Percentiles rank a stretch among this genome's conserved stretches.
Evolutionary conservation across 257 asterid species (phyloP).

Genomic region (Verbascum thapsus): DNA sequence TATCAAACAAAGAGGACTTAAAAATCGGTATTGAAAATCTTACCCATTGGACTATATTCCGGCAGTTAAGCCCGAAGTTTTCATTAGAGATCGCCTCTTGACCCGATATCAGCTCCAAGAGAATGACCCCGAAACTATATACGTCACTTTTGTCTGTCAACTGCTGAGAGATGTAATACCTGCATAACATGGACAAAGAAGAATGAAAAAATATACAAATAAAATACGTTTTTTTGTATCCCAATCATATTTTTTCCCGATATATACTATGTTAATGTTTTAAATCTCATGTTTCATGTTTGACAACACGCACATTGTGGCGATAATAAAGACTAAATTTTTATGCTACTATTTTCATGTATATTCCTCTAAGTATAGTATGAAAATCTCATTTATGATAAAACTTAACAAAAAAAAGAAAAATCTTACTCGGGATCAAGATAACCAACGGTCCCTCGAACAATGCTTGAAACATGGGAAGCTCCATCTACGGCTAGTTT

Average conservation of each 20-base stretch:
- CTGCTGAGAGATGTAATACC: slow-evolving; percentile 98
- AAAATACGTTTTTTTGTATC: background rate
- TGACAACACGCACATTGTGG: no score
- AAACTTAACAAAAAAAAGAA: slow-evolving; percentile 13
- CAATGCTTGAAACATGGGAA: slow-evolving; percentile 97
- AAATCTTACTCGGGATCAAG: slow-evolving; percentile 92
- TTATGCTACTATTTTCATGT: no score
- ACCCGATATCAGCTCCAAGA: slow-evolving; percentile 92
- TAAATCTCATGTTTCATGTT: no score
- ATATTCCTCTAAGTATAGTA: background rate
- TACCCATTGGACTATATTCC: slow-evolving; percentile 98
- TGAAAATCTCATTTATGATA: background rate
- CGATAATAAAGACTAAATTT: no score
- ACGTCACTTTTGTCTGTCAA: slow-evolving; percentile 95
- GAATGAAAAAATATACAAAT: background rate
- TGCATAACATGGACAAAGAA: slow-evolving; percentile 33
- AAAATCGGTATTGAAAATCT: slow-evolving; percentile 15
- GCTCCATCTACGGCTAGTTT: slow-evolving; percentile 95
- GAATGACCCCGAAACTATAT: slow-evolving; percentile 95
- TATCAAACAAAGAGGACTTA: background rate
- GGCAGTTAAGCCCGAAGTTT: slow-evolving; percentile 81
- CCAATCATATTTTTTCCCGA: background rate
- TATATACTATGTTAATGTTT: background rate
- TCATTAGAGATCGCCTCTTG: slow-evolving; percentile 96
- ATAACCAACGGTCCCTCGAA: slow-evolving; percentile 99